Base-by-base conservation (phyloP, 2,329 filamentous ascomycete species). In the Diaporthe humulicola region DNA sequence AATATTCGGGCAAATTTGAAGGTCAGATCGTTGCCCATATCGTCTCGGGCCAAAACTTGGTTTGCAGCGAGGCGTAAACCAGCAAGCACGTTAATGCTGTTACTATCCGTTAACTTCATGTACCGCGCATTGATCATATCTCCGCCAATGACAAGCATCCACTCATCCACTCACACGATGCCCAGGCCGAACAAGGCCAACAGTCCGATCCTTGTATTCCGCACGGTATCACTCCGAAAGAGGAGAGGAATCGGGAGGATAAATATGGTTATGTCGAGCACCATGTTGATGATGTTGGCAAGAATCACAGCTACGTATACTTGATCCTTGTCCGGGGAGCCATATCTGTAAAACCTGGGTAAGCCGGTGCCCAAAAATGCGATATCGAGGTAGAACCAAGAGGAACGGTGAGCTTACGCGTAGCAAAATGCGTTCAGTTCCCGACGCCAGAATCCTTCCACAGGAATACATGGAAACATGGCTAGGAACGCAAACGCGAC, bases 1-100 rank as follows among this genome's bases (percentile, higher is more conserved):
- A 84, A 81, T 66, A 79, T 79, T 38, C 77, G 76, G 12, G 81
- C 80, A 14, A 79, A 80, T 72, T 82, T 83, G 80, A 80, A 84
- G 14, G 64, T 54, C n/a, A 8, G 79, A 82, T 22, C 82, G 81
- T 75, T 83, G 82, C 1, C 79, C 70, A 0, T 81, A 79, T 14
- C 82, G 81, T 71, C 79, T 79, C 1, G 79, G 12, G 7, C 81
- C 2, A 76, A 80, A 8, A 80, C 80, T 25, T 80, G 73, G 48
- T 83, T 81, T 70, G 74, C 78, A 58, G 80, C 76, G 0, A 84
- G 77, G 12, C 82, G 81, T 78, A 79, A 81, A 71, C 83, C 80
- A 71, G 78, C 80, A 40, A 83, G 71, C 30, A 80, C 45, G 64
- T 80, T 82, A 58, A 82, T 78, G 17, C 82, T 83, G 50, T 52